These are phyloP conservation scores for Cystobasidium pallidum DNA, from an alignment of 1,284 basidiomycete genomes.

Conservation along the genomic window DNA sequence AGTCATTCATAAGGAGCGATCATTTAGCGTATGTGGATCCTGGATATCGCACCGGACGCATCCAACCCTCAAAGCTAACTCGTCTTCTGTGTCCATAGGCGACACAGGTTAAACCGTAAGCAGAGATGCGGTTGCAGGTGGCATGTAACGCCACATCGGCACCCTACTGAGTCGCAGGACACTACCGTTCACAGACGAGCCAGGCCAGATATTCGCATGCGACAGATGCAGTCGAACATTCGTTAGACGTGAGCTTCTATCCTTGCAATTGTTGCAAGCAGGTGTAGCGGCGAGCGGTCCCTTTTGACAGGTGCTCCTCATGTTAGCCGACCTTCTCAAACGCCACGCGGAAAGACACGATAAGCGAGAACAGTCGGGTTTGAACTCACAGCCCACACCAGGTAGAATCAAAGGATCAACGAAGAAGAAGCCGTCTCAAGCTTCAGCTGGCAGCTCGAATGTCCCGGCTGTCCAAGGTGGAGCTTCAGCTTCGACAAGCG, in stretches of 20 bases:
- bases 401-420: slow-evolving; percentile 40
- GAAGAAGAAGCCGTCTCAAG: slow-evolving; percentile 8
- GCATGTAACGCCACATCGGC: not conserved
- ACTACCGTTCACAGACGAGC: slow-evolving; percentile 28
- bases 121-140: no score
- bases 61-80: slow-evolving; percentile 1
- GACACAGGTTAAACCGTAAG: slow-evolving; percentile 38
- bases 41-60: no score
- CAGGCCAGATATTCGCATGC: slow-evolving; percentile 35
- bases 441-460: not conserved
- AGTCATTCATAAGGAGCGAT: slow-evolving; percentile 35
- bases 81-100: slow-evolving; percentile 1
- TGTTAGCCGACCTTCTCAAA: slow-evolving; percentile 41
- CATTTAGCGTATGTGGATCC: slow-evolving; percentile 27
- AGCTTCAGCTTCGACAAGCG: slow-evolving; percentile 14
- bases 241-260: slow-evolving; percentile 28
- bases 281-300: no score
- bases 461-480: not conserved
- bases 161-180: not conserved
- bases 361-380: slow-evolving; percentile 37
- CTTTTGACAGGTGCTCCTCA: no score
- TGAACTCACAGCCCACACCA: slow-evolving; percentile 21
- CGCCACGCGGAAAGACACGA: slow-evolving; percentile 44
- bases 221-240: slow-evolving; percentile 38
- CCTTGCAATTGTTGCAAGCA: no score